Base-by-base conservation (phyloP, 1,139 yeast species). In the Pneumocystis wakefieldiae region DNA sequence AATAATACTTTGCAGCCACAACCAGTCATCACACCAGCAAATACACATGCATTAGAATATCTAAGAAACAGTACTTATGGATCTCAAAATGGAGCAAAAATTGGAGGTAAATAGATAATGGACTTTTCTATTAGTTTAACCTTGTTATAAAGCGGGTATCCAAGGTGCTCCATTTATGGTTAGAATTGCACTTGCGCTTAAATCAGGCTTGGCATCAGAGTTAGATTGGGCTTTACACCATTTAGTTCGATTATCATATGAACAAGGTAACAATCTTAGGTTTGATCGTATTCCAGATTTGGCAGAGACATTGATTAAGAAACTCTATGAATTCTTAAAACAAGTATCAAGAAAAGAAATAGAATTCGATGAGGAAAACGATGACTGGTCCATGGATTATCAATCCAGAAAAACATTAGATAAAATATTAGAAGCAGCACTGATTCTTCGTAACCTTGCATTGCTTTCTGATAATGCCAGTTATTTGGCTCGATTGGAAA, bases 401-500 rank as follows among this genome's bases (percentile, higher is more conserved):
- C 71, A 69, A 12, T 73, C 73, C 28, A 62, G 63, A 8, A 71
- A 74, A 55, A 70, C 66, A 32, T 77, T 79, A 62, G 80, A 78
- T 60, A 71, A 76, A 67, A 78, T 84, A 63, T 76, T 85, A 62
- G 90, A 86, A 70, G 79, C 87, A 1, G 78, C 86, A 62, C 77
- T 92, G 64, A 80, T 88, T 29, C 76, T 92, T 64, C 79, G 97
- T 70, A 92, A 92, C 73, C 76, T 88, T 64, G 81, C 87, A 1
- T 94, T 92, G 71, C 96, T 89, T 71, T 81, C 87, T 17, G 85
- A 81, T 59, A 87, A 89, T 70, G 95, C 95, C 58, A 91, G 87
- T 72, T 80, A 85, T 74, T 75, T 92, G 66, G 87, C 94, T 0
- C 80, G 82, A 68, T 76, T 80, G 63, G 76, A 70, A 0, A 65